Percentiles rank a stretch among this genome's conserved stretches.
phyloP scores from a whole-genome alignment of 2,329 filamentous ascomycete genomes.

The Claviceps paspali region DNA sequence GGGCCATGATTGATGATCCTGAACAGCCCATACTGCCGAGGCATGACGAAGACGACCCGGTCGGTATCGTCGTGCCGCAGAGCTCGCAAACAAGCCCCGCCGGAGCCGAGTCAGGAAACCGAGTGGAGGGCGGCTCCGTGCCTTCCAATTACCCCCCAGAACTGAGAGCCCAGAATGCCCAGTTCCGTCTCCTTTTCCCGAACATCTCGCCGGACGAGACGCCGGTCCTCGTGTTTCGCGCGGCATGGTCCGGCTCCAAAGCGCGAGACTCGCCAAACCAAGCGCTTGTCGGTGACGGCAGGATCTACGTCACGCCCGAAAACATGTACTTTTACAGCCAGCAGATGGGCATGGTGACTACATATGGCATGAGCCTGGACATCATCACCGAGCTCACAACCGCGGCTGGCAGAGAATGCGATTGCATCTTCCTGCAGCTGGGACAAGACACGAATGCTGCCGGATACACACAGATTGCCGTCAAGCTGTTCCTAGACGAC shows the following conservation, averaged over 20 bases:
- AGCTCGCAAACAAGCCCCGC: conserved; percentile 13
- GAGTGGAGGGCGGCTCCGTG: conserved; percentile 38
- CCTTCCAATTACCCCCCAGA: conserved; percentile 67
- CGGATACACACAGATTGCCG: conserved; percentile 58
- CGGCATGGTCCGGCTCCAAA: conserved; percentile 54
- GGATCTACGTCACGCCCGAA: conserved; percentile 74
- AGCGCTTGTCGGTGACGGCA: conserved; percentile 45
- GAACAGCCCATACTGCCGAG: conserved; percentile 17
- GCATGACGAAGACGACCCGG: conserved; percentile 23
- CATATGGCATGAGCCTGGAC: conserved; percentile 60
- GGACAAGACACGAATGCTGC: conserved; percentile 45
- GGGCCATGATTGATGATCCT: conserved; percentile 29
- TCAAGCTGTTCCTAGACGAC: conserved; percentile 89
- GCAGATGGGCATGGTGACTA: conserved; percentile 77
- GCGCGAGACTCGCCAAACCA: conserved; percentile 24
- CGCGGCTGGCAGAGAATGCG: conserved; percentile 77
- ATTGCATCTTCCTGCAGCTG: conserved; percentile 77
- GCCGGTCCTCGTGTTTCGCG: conserved; percentile 80
- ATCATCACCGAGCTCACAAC: conserved; percentile 79
- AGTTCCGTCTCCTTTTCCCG: conserved; percentile 86
- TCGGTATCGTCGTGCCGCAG: conserved; percentile 24
- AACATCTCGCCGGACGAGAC: conserved; percentile 63
- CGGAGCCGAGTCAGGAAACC: conserved; percentile 13
- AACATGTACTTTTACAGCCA: conserved; percentile 96
- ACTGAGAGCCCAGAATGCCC: conserved; percentile 73